Evolutionary conservation across 306 rosid species (phyloP).

Genomic region (Fragaria nilgerrensis): DNA sequence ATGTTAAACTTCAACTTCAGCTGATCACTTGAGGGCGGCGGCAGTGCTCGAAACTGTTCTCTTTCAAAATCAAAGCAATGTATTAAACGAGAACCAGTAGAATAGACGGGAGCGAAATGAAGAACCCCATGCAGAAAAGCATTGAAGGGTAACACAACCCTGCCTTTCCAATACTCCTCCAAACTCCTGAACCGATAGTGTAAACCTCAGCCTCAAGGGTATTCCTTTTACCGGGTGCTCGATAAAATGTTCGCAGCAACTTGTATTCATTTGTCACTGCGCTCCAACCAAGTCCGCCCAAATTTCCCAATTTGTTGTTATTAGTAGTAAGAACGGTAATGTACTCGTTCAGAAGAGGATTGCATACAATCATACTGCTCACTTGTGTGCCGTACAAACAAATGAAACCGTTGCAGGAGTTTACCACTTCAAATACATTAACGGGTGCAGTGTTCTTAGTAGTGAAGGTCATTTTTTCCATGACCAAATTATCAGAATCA

Average conservation of each 20-base stretch:
- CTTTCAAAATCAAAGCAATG: not conserved
- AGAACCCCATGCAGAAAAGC: no score
- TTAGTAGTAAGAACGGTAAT: no score
- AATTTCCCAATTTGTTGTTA: no score
- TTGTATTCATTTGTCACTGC: not conserved
- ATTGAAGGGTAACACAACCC: no score
- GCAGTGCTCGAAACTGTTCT: not conserved
- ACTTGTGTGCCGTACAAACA: not conserved
- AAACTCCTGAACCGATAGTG: not conserved
- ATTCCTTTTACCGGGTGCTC: not conserved
- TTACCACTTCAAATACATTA: not conserved
- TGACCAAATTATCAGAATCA: not conserved
- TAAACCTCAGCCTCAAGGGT: not conserved
- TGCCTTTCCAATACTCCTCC: not conserved
- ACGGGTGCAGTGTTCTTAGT: not conserved
- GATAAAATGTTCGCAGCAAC: not conserved
- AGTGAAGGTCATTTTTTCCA: not conserved
- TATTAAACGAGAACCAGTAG: no score
- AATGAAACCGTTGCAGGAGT: constrained; percentile 20
- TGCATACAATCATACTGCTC: not conserved
- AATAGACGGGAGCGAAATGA: no score
- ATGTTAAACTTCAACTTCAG: no score
- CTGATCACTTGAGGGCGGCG: not conserved
- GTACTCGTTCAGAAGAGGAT: not conserved
- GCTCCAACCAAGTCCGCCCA: not conserved